Evolutionary conservation across 108 stramenopile genomes (phyloP).

Genomic region (Aureococcus anophagefferens): DNA sequence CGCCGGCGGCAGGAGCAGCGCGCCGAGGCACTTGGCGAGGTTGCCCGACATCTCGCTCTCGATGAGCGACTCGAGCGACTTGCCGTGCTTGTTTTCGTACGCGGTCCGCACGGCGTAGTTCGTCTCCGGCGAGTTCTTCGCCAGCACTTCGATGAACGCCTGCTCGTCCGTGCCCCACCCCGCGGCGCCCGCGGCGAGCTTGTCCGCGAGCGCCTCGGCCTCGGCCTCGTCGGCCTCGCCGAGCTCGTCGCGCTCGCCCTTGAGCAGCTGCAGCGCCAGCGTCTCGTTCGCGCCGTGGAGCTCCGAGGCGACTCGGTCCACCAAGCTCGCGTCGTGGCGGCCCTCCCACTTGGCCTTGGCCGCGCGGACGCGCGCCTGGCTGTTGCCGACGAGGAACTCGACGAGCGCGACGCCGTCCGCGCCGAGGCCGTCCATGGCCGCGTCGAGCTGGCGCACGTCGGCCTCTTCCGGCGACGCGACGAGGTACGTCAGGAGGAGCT

Average conservation of each 20-base stretch:
- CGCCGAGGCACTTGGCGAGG: slow-evolving; percentile 13
- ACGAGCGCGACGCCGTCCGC: background rate
- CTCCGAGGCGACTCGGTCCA: slow-evolving; percentile 8
- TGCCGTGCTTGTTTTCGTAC: slow-evolving; percentile 11
- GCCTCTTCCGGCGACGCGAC: no score
- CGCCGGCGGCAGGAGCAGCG: slow-evolving; percentile 16
- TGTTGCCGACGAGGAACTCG: background rate
- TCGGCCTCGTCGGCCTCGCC: background rate
- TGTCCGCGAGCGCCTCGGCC: slow-evolving; percentile 1
- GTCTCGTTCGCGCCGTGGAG: slow-evolving; percentile 10
- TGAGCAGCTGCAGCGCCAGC: slow-evolving; percentile 5
- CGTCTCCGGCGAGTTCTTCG: background rate
- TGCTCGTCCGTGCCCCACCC: slow-evolving; percentile 4
- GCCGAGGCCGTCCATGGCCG: background rate
- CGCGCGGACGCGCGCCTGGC: background rate
- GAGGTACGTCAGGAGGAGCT: no score
- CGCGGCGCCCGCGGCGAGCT: background rate
- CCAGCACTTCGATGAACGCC: slow-evolving; percentile 7
- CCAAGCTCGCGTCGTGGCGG: slow-evolving; percentile 9
- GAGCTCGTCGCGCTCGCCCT: slow-evolving; percentile 15
- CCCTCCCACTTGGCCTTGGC: slow-evolving; percentile 17
- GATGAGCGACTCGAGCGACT: slow-evolving; percentile 1
- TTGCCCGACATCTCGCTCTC: slow-evolving; percentile 11
- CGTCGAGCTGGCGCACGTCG: no score
- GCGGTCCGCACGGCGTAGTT: background rate